Conservation (phyloP, 1,284 basidiomycete species). For the Ustilago bromivora region DNA sequence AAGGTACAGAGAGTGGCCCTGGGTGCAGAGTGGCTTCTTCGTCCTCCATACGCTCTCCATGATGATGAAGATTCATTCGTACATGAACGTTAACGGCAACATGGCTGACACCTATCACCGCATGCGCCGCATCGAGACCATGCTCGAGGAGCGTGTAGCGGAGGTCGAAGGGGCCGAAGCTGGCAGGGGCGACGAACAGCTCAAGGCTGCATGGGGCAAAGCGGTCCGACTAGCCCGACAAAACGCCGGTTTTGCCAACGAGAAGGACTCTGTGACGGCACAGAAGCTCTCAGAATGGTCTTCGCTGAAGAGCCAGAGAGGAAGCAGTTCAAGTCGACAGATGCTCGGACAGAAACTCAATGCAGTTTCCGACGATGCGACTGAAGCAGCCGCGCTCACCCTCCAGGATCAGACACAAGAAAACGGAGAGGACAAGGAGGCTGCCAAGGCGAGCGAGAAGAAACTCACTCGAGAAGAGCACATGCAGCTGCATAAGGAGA, state of each 20-base stretch:
- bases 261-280: constrained; percentile 8
- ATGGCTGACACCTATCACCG: constrained; percentile 73
- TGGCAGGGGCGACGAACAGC: constrained; percentile 32
- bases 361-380: background rate
- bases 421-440: constrained; percentile 1
- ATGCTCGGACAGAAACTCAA: constrained; percentile 18
- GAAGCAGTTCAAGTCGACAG: constrained; percentile 35
- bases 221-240: constrained; percentile 33
- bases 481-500: constrained; percentile 37
- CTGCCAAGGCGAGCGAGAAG: constrained; percentile 4
- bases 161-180: constrained; percentile 49
- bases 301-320: constrained; percentile 41
- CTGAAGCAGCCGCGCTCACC: constrained; percentile 1
- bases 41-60: constrained; percentile 89
- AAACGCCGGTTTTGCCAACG: constrained; percentile 16
- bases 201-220: constrained; percentile 41
- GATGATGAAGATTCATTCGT: constrained; percentile 98
- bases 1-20: constrained; percentile 80
- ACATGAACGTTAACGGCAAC: constrained; percentile 88
- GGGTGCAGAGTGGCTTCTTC: constrained; percentile 97
- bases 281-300: constrained; percentile 24
- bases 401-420: constrained; percentile 10
- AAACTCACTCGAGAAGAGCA: constrained; percentile 40
- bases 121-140: constrained; percentile 47
- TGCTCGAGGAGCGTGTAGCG: constrained; percentile 59